Base-by-base conservation (phyloP, 2,329 filamentous ascomycete genomes). In the Calonectria honghensis region DNA sequence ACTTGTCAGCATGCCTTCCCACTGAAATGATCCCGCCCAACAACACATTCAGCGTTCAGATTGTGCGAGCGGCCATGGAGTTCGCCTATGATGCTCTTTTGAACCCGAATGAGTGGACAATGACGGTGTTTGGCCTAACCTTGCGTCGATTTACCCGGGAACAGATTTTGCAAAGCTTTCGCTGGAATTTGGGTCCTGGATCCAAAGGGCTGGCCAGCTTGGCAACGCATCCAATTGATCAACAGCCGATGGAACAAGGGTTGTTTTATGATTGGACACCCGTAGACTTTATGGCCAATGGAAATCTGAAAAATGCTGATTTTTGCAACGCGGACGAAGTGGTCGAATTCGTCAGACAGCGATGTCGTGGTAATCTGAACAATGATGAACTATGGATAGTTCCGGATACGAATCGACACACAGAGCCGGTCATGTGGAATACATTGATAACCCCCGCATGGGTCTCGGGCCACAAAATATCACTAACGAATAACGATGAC, bases 281-380 rank as follows among this genome's bases (percentile, higher is more conserved):
- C 2, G 32, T 29, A 14, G n/a, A 61, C 27, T 61, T 35, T 4
- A 61, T 27, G 4, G 2, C 1, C 2, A 27, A 20, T 10, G 37
- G 4, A 2, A 39, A 7, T 1, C 3, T 11, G 4, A 39, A 13
- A 5, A 27, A 27, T 9, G 6, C 13, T 16, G 13, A 14, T 18
- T 20, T 61, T 2, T 61, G 54, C 35, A 61, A 61, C 14, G 54
- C 54, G 27, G n/a, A 61, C 29, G 54, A 61, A 27, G 54, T 61
- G 2, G 54, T 39, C 13, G 9, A 61, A 6, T 61, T 39, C 16
- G 39, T 61, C 14, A 4, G 20, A 27, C 20, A 61, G 35, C 54
- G 32, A 5, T 61, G 11, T 29, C n/a, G 6, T 6, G 54, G 54
- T 10, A 18, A 13, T 7, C 27, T 61, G 2, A 39, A 61, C n/a